Conservation (phyloP, 495 filamentous ascomycete species). For the Aspergillus biplanus region DNA sequence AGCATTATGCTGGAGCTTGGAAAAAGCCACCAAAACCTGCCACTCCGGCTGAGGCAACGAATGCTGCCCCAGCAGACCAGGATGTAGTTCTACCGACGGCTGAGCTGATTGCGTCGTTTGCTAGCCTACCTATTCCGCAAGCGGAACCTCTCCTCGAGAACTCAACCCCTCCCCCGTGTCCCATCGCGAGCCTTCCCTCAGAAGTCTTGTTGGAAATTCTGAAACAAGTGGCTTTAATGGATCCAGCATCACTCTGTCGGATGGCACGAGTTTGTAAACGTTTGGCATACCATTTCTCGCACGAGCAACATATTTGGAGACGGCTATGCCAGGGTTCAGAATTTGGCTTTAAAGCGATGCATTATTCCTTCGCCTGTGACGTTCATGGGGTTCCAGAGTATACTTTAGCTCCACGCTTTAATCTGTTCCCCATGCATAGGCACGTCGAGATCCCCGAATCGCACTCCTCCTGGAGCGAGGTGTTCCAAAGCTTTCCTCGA, state of each 20-base stretch:
- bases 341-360: conserved; percentile 83
- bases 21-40: conserved; percentile 58
- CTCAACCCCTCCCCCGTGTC: conserved; percentile 72
- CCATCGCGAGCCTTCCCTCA: conserved; percentile 74
- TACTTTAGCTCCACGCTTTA: conserved; percentile 40
- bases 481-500: conserved; percentile 82
- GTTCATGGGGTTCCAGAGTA: conserved; percentile 64
- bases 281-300: conserved; percentile 79
- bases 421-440: conserved; percentile 41
- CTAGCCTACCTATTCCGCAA: conserved; percentile 64
- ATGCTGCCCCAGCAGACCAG: conserved; percentile 43
- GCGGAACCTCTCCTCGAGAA: conserved; percentile 62
- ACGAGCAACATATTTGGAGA: conserved; percentile 90
- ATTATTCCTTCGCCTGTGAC: conserved; percentile 72
- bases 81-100: conserved; percentile 55
- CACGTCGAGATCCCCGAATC: conserved; percentile 42
- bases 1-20: conserved; percentile 74
- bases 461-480: conserved; percentile 53
- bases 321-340: conserved; percentile 69
- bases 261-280: conserved; percentile 83
- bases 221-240: conserved; percentile 68
- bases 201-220: conserved; percentile 82
- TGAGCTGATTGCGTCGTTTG: conserved; percentile 77
- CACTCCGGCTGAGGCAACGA: conserved; percentile 54
- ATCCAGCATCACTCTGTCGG: conserved; percentile 79